Evolutionary conservation across 257 asterid species (phyloP), one percentile per base, ranked within the genome.

Genomic region (Jaltomata sinuosa): DNA sequence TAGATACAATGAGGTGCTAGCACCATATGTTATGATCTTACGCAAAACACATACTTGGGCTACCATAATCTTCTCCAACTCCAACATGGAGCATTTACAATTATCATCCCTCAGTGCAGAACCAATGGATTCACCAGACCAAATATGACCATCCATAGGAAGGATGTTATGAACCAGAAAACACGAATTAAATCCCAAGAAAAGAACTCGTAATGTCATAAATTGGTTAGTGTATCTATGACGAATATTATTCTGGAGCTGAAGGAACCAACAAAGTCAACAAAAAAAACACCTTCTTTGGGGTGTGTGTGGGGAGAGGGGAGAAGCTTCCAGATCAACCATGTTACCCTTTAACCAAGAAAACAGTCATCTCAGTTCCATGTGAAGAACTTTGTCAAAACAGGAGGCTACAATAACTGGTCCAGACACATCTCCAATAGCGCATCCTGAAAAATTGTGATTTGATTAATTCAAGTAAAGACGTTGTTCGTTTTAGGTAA

Each of bases 401-500:
- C 91, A 89, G 74, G 87, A 87, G 3, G 95, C 85, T 31, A 95
- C 86, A 9, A 93, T 64, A 22, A 92, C 18, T 10, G 99, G 97
- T 34, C 99, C 99, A 3, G 92, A 89, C 61, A 93, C 83, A 83
- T 96, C 99, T 67, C 99, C 98, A 6, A 90, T 55, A 22, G 94
- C 87, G 81, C 98, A 93, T 67, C 98, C 98, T 92, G 93, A 86
- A 86, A 50, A 81, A 68, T 29, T 50, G n/a, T n/a, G n/a, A n/a
- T n/a, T n/a, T n/a, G n/a, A n/a, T n/a, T 77, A 5, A 64, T 22
- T 22, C 68, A 4, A 84, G 18, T 54, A 25, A n/a, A 64, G 8
- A 83, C 54, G 50, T 16, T 7, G 62, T 19, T 81, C 5, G 6
- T 38, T 36, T 25, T 2, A 78, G 11, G 71, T 57, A 29, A 6